Evolutionary conservation across 2,329 filamentous ascomycete species (phyloP).

Genomic region (Endoconidiophora laricicola): DNA sequence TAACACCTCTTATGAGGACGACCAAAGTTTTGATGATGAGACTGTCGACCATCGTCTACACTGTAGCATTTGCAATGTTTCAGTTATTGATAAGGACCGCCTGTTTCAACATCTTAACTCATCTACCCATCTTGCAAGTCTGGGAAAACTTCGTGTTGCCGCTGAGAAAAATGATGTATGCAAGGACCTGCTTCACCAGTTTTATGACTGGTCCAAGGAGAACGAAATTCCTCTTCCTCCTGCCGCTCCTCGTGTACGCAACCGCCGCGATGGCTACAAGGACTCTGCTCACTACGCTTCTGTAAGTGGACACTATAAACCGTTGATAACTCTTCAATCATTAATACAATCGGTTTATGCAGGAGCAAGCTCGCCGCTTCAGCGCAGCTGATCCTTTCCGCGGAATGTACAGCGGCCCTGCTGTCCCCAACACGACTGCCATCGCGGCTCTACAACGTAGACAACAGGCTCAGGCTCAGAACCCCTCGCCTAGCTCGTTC

Average conservation of each 20-base stretch:
- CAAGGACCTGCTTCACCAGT: slow-evolving; percentile 1
- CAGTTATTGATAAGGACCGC: background rate
- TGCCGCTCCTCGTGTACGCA: background rate
- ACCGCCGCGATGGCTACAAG: slow-evolving; percentile 9
- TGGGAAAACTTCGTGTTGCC: background rate
- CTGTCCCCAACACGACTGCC: background rate
- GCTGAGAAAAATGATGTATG: background rate
- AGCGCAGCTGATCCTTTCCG: slow-evolving; percentile 9
- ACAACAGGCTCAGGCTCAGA: background rate
- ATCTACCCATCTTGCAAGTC: background rate
- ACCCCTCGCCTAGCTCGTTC: background rate
- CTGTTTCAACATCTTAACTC: slow-evolving; percentile 4
- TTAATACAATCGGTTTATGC: background rate
- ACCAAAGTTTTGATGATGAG: background rate
- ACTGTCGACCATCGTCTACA: background rate
- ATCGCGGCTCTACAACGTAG: background rate
- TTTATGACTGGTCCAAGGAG: slow-evolving; percentile 7
- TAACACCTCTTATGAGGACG: background rate
- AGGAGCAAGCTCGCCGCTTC: slow-evolving; percentile 9
- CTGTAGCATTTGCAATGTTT: slow-evolving; percentile 7
- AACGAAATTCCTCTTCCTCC: slow-evolving; percentile 3
- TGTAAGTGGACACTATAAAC: slow-evolving; percentile 1
- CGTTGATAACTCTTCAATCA: background rate
- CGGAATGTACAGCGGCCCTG: slow-evolving; percentile 8
- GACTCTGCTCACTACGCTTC: slow-evolving; percentile 7